Evolutionary conservation across 2,329 filamentous ascomycete species (phyloP), one percentile per base, ranked within the genome.

Genomic region (Trichoderma harzianum): DNA sequence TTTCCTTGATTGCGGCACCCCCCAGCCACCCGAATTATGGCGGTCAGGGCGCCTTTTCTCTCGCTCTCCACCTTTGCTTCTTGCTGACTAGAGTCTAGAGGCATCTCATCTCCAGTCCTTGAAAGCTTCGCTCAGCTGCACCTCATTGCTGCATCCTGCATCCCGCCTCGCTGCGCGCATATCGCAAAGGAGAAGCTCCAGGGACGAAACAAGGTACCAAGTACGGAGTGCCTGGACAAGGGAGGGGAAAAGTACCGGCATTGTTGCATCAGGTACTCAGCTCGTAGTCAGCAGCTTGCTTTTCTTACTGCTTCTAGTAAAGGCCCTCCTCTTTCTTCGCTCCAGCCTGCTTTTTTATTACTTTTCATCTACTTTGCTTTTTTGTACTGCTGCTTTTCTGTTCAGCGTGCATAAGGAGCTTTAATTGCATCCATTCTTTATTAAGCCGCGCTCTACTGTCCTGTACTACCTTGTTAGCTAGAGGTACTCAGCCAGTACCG

Each of bases 1-100:
- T 43, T 43, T 43, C 39, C 39, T 43, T 43, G 39, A 43, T 43
- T 43, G 28, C 55, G 55, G 55, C 28, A n/a, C 28, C 57, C 65
- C 73, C 77, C 77, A 79, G 77, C 77, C 77, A 78, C 76, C 76
- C 74, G 77, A 78, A 78, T 78, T 77, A 77, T 77, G 75, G 77
- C 77, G 75, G 75, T 69, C 58, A 72, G 32, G 67, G 67, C 66
- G 66, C 66, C 16, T 43, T 43, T 70, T 43, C 30, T 70, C 51
- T 51, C 32, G 36, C 65, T 43, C 39, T n/a, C 39, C 39, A 43
- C 39, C 39, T 43, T 43, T 43, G 39, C 16, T 18, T n/a, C 1
- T 32, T 68, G 36, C 66, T 60, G 57, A 58, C 26, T 58, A 58
- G 24, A 28, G 53, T 28, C 28, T 58, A 58, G 26, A 30, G 55